A percentile compares a stretch with the other conserved stretches of the same genome.
Evolutionary conservation across 208 protist genomes (phyloP).

Genomic region (Blechomonas ayalai): DNA sequence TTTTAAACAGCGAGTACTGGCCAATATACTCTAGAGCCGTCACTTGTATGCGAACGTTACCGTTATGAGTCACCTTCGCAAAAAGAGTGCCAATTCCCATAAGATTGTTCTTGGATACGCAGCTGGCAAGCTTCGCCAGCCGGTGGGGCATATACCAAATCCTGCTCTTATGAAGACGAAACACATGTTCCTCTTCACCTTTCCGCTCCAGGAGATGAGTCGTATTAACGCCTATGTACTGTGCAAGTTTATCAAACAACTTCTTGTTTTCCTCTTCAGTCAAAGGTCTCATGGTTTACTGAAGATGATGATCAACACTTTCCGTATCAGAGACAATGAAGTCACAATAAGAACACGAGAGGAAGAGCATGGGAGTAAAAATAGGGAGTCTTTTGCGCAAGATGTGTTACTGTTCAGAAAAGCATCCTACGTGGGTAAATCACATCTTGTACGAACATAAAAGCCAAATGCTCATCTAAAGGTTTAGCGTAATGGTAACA

Average conservation of each 20-base stretch:
- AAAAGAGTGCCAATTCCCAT: constrained; percentile 88
- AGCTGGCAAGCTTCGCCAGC: constrained; percentile 80
- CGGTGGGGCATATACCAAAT: constrained; percentile 89
- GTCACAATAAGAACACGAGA: constrained; percentile 5
- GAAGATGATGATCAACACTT: constrained; percentile 1
- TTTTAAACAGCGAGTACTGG: constrained; percentile 94
- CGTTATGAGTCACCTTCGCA: constrained; percentile 87
- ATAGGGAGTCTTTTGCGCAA: neutral
- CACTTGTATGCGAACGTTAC: constrained; percentile 84
- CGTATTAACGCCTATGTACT: constrained; percentile 90
- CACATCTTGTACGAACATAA: no score
- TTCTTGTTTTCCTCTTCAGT: constrained; percentile 85
- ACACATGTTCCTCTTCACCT: constrained; percentile 82
- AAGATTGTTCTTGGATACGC: constrained; percentile 82
- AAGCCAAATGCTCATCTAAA: no score
- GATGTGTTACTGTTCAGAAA: neutral
- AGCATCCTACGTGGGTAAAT: no score
- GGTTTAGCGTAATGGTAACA: neutral
- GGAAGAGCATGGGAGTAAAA: constrained; percentile 2
- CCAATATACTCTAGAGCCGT: constrained; percentile 89
- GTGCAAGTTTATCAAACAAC: constrained; percentile 88
- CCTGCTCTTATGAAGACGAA: constrained; percentile 86
- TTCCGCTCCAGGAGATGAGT: constrained; percentile 72
- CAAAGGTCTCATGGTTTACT: constrained; percentile 56
- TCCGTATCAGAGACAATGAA: neutral